A percentile compares a stretch with the other conserved stretches of the same genome.
These are phyloP conservation scores for Lecanicillium sp. DNA, from an alignment of 2,329 filamentous ascomycete species.

Conservation along the genomic window DNA sequence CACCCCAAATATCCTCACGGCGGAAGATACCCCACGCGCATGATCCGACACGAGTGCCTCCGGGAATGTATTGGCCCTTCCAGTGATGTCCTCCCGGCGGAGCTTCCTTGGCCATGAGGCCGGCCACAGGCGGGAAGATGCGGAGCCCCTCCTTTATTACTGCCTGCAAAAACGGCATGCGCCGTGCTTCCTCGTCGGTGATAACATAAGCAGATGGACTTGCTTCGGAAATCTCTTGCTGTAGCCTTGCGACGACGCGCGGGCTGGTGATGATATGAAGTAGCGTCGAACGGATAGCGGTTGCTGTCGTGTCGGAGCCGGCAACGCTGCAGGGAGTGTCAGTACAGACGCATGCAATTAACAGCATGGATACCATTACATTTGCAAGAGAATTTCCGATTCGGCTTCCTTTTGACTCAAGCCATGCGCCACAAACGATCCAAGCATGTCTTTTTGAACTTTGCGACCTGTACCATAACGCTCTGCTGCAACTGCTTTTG, in stretches of 20 bases:
- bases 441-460: conserved; percentile 43
- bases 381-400: conserved; percentile 35
- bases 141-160: conserved; percentile 41
- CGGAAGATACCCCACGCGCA: conserved; percentile 27
- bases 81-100: conserved; percentile 21
- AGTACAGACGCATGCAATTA: neutral
- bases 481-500: conserved; percentile 35
- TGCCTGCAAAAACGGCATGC: conserved; percentile 37
- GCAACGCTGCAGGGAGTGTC: conserved; percentile 31
- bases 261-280: conserved; percentile 39
- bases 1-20: conserved; percentile 25
- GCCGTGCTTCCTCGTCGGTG: conserved; percentile 23
- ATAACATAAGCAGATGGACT: conserved; percentile 17
- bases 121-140: conserved; percentile 27
- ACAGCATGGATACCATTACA: conserved; percentile 15
- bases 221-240: conserved; percentile 13
- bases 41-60: conserved; percentile 23
- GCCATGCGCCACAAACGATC: conserved; percentile 31
- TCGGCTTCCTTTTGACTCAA: conserved; percentile 29
- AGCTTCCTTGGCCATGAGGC: conserved; percentile 28
- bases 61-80: conserved; percentile 23
- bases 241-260: conserved; percentile 26
- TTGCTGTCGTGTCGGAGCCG: conserved; percentile 49
- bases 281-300: conserved; percentile 37
- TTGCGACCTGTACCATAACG: conserved; percentile 35